Conservation (phyloP, 345 rosid species). For the Limnanthes douglasii region DNA sequence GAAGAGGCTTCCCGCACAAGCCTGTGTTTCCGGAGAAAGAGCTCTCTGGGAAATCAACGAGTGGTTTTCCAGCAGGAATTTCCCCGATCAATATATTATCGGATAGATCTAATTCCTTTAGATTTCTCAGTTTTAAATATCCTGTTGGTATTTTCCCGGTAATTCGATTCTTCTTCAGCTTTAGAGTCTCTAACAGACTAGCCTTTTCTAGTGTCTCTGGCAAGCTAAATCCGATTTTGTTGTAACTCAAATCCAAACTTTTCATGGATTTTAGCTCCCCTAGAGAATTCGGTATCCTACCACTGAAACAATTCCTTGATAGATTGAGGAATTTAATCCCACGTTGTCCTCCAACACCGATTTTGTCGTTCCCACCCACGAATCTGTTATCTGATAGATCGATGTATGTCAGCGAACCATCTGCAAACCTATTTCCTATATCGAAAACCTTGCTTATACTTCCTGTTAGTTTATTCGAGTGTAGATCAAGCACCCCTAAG, state of each 20-base stretch:
- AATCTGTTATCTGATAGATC: constrained; percentile 35
- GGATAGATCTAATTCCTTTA: constrained; percentile 31
- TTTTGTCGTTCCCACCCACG: constrained; percentile 14
- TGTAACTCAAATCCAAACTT: constrained; percentile 29
- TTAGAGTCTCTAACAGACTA: constrained; percentile 24
- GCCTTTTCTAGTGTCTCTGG: constrained; percentile 20
- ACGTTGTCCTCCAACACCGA: constrained; percentile 16
- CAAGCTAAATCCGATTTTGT: constrained; percentile 18
- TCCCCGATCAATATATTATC: constrained; percentile 35
- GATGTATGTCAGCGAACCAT: constrained; percentile 24
- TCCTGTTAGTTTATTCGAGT: constrained; percentile 35
- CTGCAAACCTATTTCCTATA: constrained; percentile 18
- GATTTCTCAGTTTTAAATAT: constrained; percentile 26
- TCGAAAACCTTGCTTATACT: constrained; percentile 18
- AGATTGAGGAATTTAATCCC: constrained; percentile 22
- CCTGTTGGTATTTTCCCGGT: constrained; percentile 24
- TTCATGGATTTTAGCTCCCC: constrained; percentile 14
- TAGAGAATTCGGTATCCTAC: constrained; percentile 12
- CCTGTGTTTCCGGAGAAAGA: constrained; percentile 34
- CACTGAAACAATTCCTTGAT: constrained; percentile 19
- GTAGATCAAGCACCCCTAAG: constrained; percentile 30
- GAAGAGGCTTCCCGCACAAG: constrained; percentile 43
- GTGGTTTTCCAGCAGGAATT: constrained; percentile 33
- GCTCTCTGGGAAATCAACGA: constrained; percentile 27
- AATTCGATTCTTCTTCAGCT: constrained; percentile 32